A percentile compares a stretch with the other conserved stretches of the same genome.
Conservation (phyloP, 1,284 basidiomycete species). For the Trichosporon faecale region DNA sequence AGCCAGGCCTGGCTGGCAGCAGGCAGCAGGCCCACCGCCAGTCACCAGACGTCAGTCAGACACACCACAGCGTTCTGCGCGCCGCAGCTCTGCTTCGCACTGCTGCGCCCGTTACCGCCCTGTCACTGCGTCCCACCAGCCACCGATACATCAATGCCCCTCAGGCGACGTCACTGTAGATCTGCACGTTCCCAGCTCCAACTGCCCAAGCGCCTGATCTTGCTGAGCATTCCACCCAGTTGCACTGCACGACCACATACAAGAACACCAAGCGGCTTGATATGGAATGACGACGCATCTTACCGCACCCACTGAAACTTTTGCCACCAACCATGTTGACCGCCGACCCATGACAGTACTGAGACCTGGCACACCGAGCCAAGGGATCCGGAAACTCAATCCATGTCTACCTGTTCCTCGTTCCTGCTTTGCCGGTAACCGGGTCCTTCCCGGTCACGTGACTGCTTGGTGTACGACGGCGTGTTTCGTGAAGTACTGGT, state of each 20-base stretch:
- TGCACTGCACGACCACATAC: neutral
- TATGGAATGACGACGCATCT: neutral
- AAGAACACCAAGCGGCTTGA: neutral
- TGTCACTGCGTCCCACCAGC: neutral
- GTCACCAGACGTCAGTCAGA: no score
- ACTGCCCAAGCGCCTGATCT: neutral
- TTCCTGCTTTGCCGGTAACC: neutral
- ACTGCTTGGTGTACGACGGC: no score
- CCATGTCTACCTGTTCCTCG: neutral
- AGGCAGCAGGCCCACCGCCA: neutral
- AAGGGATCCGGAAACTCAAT: neutral
- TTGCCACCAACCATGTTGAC: neutral
- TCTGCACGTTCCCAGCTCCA: neutral
- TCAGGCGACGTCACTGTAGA: neutral
- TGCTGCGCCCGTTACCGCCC: neutral
- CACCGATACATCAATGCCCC: neutral
- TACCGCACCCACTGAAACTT: neutral
- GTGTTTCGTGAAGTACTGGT: no score
- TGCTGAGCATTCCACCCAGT: neutral
- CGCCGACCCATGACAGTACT: neutral
- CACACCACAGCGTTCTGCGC: neutral
- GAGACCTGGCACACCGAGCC: neutral
- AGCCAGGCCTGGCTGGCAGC: no score
- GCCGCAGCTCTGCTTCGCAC: neutral
- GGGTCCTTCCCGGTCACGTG: neutral